A percentile compares a stretch with the other conserved stretches of the same genome.
These are phyloP conservation scores for Xylaria sp. DNA, from an alignment of 2,329 filamentous ascomycete genomes.

Conservation along the genomic window DNA sequence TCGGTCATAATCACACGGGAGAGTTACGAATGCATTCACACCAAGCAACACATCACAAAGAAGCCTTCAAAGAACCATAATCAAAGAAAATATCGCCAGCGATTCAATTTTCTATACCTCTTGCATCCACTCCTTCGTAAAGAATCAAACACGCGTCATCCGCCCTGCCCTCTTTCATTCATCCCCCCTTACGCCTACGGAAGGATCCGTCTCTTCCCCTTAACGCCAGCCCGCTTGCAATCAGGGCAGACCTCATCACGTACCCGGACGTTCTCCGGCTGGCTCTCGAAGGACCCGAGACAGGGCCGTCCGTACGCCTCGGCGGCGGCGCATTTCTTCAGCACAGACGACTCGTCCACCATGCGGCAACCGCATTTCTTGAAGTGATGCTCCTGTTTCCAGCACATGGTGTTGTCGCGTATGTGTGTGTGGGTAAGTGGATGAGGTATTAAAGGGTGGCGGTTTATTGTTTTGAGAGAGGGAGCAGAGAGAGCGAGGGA, in stretches of 20 bases:
- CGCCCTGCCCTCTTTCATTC: too few relatives aligned
- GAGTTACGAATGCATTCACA: too few relatives aligned
- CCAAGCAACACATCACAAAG: neutral
- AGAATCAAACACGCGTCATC: too few relatives aligned
- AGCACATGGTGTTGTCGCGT: constrained; percentile 19
- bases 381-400: constrained; percentile 15
- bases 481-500: too few relatives aligned
- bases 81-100: too few relatives aligned
- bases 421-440: neutral
- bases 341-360: neutral
- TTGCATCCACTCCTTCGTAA: too few relatives aligned
- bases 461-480: neutral
- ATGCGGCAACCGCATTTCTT: constrained; percentile 17
- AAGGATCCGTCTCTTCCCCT: neutral
- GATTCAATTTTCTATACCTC: too few relatives aligned
- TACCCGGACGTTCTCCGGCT: neutral
- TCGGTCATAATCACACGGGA: too few relatives aligned
- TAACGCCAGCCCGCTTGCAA: neutral
- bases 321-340: neutral
- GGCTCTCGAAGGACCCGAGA: constrained; percentile 6
- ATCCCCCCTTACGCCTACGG: neutral
- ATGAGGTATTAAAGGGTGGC: neutral
- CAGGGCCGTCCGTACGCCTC: constrained; percentile 6
- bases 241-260: neutral
- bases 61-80: neutral